Conservation (phyloP, 2,329 filamentous ascomycete species). For the Penicillium thymicola region DNA sequence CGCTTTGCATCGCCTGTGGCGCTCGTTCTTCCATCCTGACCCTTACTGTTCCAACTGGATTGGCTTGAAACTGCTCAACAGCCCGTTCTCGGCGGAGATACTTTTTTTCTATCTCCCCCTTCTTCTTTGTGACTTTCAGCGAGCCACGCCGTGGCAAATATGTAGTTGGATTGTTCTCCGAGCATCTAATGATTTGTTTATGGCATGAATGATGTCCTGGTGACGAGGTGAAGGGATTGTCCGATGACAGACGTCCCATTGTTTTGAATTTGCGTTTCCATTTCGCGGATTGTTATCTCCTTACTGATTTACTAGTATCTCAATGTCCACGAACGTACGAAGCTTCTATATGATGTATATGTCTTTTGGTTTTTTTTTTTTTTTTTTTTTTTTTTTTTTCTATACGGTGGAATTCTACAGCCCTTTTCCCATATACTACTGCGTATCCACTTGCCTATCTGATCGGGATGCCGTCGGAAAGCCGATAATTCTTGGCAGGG, state of each 20-base stretch:
- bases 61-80: conserved; percentile 28
- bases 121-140: conserved; percentile 7
- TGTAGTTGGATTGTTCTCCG: conserved; percentile 8
- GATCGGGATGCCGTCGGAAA: conserved; percentile 14
- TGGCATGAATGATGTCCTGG: conserved; percentile 14
- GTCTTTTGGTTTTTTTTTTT: conserved; percentile 21
- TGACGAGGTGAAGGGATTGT: conserved; percentile 12
- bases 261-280: conserved; percentile 12
- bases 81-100: conserved; percentile 17
- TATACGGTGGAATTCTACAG: background rate
- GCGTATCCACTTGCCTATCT: conserved; percentile 1
- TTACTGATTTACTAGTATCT: conserved; percentile 19
- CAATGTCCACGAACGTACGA: conserved; percentile 32
- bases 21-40: conserved; percentile 23
- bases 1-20: conserved; percentile 21
- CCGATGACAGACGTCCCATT: background rate
- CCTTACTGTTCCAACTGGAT: conserved; percentile 29
- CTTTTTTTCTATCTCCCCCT: conserved; percentile 9
- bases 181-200: conserved; percentile 17
- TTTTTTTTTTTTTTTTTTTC: no score
- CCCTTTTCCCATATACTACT: background rate
- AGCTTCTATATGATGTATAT: conserved; percentile 37
- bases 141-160: conserved; percentile 2
- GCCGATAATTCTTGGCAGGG: conserved; percentile 11
- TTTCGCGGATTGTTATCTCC: conserved; percentile 17